These are phyloP conservation scores for Pseudocercospora eumusae DNA, from an alignment of 2,329 filamentous ascomycete genomes.

Conservation along the genomic window DNA sequence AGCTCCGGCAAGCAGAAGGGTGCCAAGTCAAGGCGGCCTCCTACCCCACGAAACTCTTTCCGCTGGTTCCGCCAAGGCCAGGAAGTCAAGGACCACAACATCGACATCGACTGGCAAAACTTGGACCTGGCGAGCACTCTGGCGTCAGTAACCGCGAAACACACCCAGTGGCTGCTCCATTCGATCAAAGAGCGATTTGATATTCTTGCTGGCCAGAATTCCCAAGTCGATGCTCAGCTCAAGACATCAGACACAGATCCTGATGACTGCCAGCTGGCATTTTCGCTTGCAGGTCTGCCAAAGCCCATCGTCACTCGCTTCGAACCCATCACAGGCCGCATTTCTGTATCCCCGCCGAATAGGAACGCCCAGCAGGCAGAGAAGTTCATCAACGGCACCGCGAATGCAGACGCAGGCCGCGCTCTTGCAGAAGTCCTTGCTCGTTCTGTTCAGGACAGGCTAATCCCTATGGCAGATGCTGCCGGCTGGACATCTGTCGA, in stretches of 20 bases:
- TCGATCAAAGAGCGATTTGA: slow-evolving; percentile 64
- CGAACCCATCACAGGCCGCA: slow-evolving; percentile 76
- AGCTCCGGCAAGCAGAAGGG: slow-evolving; percentile 58
- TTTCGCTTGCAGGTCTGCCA: slow-evolving; percentile 68
- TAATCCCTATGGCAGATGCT: slow-evolving; percentile 61
- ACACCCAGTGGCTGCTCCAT: slow-evolving; percentile 71
- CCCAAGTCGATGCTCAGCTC: slow-evolving; percentile 44
- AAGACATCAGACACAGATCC: slow-evolving; percentile 63
- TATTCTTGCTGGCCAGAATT: slow-evolving; percentile 37
- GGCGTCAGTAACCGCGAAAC: slow-evolving; percentile 71
- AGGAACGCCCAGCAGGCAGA: slow-evolving; percentile 56
- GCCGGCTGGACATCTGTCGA: slow-evolving; percentile 64
- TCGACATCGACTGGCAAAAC: slow-evolving; percentile 65
- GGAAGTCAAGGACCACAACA: slow-evolving; percentile 65
- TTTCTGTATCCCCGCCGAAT: slow-evolving; percentile 64
- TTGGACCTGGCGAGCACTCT: slow-evolving; percentile 76
- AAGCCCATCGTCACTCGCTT: slow-evolving; percentile 62
- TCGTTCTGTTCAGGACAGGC: slow-evolving; percentile 56
- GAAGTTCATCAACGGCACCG: slow-evolving; percentile 63
- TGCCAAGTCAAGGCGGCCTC: slow-evolving; percentile 36
- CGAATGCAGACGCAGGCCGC: slow-evolving; percentile 38
- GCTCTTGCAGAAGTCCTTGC: slow-evolving; percentile 20
- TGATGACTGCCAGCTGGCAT: slow-evolving; percentile 64
- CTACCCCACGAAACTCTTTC: slow-evolving; percentile 52
- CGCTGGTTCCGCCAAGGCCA: slow-evolving; percentile 86